Evolutionary conservation across 2,329 filamentous ascomycete species (phyloP).

Genomic region (Botrytis byssoidea): DNA sequence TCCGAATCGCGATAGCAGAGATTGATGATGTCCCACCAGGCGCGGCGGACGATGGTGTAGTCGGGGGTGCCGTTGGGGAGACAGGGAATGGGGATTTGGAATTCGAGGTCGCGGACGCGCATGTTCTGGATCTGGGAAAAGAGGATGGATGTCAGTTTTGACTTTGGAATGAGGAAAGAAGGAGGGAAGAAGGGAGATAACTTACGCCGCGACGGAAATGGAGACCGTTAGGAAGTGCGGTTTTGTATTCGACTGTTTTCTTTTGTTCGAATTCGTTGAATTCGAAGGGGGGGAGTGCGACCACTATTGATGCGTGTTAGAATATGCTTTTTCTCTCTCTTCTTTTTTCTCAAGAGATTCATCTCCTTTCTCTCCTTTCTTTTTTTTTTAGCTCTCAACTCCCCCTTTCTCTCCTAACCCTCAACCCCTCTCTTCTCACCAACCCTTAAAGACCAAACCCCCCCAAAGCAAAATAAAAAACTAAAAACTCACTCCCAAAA

Average conservation of each 20-base stretch:
- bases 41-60: slow-evolving; percentile 45
- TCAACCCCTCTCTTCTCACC: background rate
- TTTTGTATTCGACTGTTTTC: slow-evolving; percentile 40
- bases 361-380: background rate
- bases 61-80: slow-evolving; percentile 39
- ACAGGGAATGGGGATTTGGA: slow-evolving; percentile 46
- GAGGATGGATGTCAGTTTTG: background rate
- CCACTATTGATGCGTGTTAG: slow-evolving; percentile 3
- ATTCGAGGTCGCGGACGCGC: slow-evolving; percentile 46
- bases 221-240: slow-evolving; percentile 45
- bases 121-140: slow-evolving; percentile 44
- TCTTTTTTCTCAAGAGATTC: background rate
- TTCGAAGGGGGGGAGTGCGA: slow-evolving; percentile 22
- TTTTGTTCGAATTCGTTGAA: slow-evolving; percentile 27
- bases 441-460: too few species aligned
- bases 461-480: background rate
- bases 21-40: slow-evolving; percentile 52
- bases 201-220: slow-evolving; percentile 47
- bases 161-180: background rate
- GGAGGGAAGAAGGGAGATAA: background rate
- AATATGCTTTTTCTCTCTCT: background rate
- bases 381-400: too few species aligned
- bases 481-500: slow-evolving; percentile 38
- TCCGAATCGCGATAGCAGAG: slow-evolving; percentile 43
- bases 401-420: too few species aligned